A percentile compares a stretch with the other conserved stretches of the same genome.
phyloP scores from a whole-genome alignment of 352 stramenopile species.

The Globisporangium lucens region DNA sequence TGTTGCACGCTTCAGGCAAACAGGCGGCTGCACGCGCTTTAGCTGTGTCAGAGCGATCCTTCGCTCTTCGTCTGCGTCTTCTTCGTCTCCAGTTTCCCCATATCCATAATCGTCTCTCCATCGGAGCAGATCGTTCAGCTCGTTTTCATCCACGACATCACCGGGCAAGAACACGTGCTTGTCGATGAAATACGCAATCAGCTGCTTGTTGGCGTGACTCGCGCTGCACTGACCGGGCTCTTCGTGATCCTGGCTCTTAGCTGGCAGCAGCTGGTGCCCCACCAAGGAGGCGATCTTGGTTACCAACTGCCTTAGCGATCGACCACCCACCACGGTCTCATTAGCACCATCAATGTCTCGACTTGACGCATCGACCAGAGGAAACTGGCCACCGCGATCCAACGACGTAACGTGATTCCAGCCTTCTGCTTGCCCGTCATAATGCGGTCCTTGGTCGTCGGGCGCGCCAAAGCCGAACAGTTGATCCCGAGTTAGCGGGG shows the following conservation, averaged over 20 bases:
- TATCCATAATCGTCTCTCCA: background rate
- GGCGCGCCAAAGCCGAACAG: constrained; percentile 2
- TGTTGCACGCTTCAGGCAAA: background rate
- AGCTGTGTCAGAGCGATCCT: background rate
- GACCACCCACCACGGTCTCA: constrained; percentile 1
- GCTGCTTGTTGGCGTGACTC: constrained; percentile 7
- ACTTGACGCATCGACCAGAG: background rate
- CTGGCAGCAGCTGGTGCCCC: background rate
- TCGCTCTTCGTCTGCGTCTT: constrained; percentile 1
- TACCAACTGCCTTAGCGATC: background rate
- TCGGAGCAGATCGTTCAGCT: background rate
- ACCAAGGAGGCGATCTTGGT: background rate
- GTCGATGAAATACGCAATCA: constrained; percentile 17
- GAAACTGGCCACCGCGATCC: background rate
- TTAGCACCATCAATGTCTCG: constrained; percentile 1
- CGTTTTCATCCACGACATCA: constrained; percentile 4
- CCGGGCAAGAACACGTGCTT: constrained; percentile 13
- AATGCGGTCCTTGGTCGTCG: background rate
- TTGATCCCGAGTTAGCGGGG: background rate
- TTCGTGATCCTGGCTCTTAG: background rate
- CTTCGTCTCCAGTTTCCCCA: constrained; percentile 1
- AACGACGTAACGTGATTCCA: constrained; percentile 2
- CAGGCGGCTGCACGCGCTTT: background rate
- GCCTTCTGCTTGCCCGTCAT: constrained; percentile 1
- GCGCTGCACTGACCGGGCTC: background rate